A percentile compares a stretch with the other conserved stretches of the same genome.
phyloP scores from a whole-genome alignment of 169 alveolate species.

The Cryptosporidium parvum region DNA sequence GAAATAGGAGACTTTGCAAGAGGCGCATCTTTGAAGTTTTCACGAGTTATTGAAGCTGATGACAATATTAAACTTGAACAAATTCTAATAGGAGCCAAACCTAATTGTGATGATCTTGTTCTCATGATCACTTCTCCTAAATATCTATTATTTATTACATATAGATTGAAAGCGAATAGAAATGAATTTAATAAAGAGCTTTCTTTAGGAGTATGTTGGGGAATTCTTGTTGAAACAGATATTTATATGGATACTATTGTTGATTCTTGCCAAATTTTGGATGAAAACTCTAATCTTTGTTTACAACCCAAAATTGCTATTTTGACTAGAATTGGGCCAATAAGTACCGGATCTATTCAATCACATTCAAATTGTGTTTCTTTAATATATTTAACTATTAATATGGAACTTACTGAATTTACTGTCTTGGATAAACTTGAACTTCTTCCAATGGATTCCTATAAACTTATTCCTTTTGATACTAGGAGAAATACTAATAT shows the following conservation, averaged over 20 bases:
- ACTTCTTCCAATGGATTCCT: slow-evolving; percentile 58
- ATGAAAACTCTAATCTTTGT: slow-evolving; percentile 11
- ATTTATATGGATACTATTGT: slow-evolving; percentile 46
- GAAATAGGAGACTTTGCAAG: slow-evolving; percentile 14
- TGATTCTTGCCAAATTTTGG: slow-evolving; percentile 47
- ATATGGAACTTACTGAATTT: slow-evolving; percentile 49
- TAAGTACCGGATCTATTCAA: slow-evolving; percentile 69
- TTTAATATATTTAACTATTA: slow-evolving; percentile 27
- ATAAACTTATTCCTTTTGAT: slow-evolving; percentile 35
- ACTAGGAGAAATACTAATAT: slow-evolving; percentile 13
- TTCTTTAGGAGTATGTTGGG: slow-evolving; percentile 33
- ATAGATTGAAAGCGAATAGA: background rate
- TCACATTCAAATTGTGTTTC: slow-evolving; percentile 61
- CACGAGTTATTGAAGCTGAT: slow-evolving; percentile 1
- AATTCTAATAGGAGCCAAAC: background rate
- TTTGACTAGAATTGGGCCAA: slow-evolving; percentile 48
- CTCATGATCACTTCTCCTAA: slow-evolving; percentile 67
- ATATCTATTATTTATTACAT: slow-evolving; percentile 27
- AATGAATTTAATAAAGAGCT: slow-evolving; percentile 10
- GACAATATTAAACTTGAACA: slow-evolving; percentile 48
- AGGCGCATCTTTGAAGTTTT: background rate
- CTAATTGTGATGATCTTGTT: background rate
- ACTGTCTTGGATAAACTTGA: slow-evolving; percentile 52
- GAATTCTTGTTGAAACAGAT: slow-evolving; percentile 41
- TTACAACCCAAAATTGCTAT: slow-evolving; percentile 56